Base-by-base conservation (phyloP, 176 grass and related monocot species). In the Cocos nucifera region DNA sequence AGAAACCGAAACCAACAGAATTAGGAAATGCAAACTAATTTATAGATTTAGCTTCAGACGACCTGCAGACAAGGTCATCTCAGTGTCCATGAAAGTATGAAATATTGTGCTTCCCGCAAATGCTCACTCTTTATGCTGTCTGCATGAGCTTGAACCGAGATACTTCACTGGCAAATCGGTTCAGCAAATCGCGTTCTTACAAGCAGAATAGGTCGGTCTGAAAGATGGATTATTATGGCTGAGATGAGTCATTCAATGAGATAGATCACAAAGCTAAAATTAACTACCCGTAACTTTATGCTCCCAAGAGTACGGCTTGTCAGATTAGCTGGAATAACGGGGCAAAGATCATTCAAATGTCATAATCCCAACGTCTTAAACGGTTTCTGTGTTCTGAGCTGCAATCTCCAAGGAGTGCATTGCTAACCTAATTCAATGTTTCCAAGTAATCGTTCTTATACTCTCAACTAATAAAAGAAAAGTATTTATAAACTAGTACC, bases 151-250 rank as follows among this genome's bases (percentile, higher is more conserved):
- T 85, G 74, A 23, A 23, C 9, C 57, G 30, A 61, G 78, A 82
- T 69, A 97, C 76, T 73, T 88, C 93, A 64, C 75, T 39, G 7
- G 73, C 71, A 51, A 85, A 91, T 26, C 66, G 69, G 25, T 82
- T 72, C 14, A 88, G 66, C 78, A 97, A 79, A 78, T 97, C 81
- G 56, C 79, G 70, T 69, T 97, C 87, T 72, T 87, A 79, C 72
- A 97, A 71, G 76, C 78, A 88, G 73, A 91, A 80, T 50, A 97
- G 64, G 69, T 97, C 87, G 69, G 80, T 73, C 84, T 97, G 80
- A 61, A 35, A 65, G 6, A 35, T 35, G 32, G 32, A 35, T 8
- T 35, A 35, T 2, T 9, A 35, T 35, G 32, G 4, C 6, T 10
- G 32, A 35, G 32, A 35, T 10, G 26, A 27, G 32, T 35, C 32